Evolutionary conservation across 2,329 filamentous ascomycete genomes (phyloP).

Genomic region (Diaporthe citriasiana): DNA sequence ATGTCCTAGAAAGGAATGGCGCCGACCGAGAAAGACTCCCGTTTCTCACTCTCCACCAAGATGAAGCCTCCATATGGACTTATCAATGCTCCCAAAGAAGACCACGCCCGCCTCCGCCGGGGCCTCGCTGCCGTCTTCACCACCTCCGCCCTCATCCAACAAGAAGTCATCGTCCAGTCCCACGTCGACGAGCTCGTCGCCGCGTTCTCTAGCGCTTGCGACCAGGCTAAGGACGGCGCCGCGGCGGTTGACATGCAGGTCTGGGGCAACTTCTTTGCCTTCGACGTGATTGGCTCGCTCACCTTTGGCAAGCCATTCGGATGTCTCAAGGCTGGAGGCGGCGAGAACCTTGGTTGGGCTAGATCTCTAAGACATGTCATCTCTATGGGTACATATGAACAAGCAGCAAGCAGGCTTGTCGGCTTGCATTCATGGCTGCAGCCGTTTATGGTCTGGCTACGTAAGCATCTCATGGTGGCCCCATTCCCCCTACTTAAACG

Average conservation of each 20-base stretch:
- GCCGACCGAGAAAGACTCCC: constrained; percentile 12
- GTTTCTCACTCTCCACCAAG: constrained; percentile 23
- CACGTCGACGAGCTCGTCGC: constrained; percentile 22
- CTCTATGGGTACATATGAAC: constrained; percentile 16
- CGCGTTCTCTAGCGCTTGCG: background rate
- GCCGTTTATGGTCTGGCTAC: background rate
- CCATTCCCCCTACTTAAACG: accelerated
- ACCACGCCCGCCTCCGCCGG: constrained; percentile 22
- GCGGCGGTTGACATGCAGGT: background rate
- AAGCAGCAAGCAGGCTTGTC: constrained; percentile 21
- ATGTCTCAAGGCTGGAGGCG: background rate
- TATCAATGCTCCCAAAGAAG: constrained; percentile 2
- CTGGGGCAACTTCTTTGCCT: constrained; percentile 22
- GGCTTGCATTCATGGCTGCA: background rate
- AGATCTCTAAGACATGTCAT: background rate
- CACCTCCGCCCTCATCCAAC: constrained; percentile 11
- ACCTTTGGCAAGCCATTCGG: constrained; percentile 20
- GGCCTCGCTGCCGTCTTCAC: constrained; percentile 13
- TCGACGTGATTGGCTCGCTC: constrained; percentile 5
- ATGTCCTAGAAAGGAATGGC: constrained; percentile 4
- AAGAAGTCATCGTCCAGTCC: constrained; percentile 26
- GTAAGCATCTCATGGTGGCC: background rate
- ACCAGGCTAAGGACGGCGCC: background rate
- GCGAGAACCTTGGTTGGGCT: background rate
- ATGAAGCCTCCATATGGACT: constrained; percentile 8